A percentile compares a stretch with the other conserved stretches of the same genome.
These are phyloP conservation scores for Coniferiporia weirii DNA, from an alignment of 1,284 basidiomycete species.

Conservation along the genomic window DNA sequence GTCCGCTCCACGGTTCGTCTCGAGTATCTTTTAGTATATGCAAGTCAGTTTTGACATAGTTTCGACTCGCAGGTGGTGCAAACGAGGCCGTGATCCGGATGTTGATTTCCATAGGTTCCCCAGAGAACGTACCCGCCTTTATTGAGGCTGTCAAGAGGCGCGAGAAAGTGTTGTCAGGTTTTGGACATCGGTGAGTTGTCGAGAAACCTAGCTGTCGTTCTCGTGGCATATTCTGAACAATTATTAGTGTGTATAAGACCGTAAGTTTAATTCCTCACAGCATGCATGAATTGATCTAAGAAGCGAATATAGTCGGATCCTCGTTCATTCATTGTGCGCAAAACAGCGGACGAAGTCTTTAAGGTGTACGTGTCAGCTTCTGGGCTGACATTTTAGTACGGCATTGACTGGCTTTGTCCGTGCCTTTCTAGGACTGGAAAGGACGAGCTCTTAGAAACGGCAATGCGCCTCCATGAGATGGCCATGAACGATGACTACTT, in stretches of 20 bases:
- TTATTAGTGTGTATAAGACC: constrained; percentile 68
- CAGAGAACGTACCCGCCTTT: constrained; percentile 79
- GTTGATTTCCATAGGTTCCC: constrained; percentile 80
- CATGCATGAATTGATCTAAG: not conserved
- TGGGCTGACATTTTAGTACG: not conserved
- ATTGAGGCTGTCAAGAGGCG: constrained; percentile 80
- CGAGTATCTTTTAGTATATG: not conserved
- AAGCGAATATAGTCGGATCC: constrained; percentile 62
- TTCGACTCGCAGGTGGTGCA: constrained; percentile 53
- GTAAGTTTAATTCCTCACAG: constrained; percentile 34
- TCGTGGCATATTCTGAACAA: not conserved
- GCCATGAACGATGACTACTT: constrained; percentile 89
- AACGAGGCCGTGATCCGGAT: constrained; percentile 89
- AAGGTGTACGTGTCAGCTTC: constrained; percentile 49
- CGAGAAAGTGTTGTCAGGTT: constrained; percentile 82
- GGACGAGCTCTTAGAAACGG: constrained; percentile 79
- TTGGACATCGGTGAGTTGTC: constrained; percentile 66
- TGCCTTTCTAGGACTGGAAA: constrained; percentile 59
- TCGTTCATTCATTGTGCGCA: constrained; percentile 80
- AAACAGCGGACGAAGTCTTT: constrained; percentile 85
- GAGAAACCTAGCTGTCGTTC: not conserved
- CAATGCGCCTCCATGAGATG: constrained; percentile 81
- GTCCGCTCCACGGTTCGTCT: constrained; percentile 66
- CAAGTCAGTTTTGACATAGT: not conserved
- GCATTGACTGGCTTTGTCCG: not conserved